A percentile compares a stretch with the other conserved stretches of the same genome.
Conservation (phyloP, 352 stramenopile genomes). For the Thalassiosira allenii region DNA sequence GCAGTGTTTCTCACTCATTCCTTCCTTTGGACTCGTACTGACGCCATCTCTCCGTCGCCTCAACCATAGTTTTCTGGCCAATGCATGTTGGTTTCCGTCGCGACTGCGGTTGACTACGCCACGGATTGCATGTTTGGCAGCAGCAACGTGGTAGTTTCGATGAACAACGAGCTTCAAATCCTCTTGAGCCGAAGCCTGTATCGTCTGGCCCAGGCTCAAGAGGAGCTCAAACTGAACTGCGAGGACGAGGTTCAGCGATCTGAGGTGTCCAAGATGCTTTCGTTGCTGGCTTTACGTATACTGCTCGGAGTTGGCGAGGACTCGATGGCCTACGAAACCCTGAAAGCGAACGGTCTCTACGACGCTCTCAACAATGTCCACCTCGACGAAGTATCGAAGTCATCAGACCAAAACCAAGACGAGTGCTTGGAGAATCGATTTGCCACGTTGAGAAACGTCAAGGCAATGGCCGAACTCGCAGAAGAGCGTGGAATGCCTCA, state of each 20-base stretch:
- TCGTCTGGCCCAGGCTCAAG: conserved; percentile 45
- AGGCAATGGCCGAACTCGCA: conserved; percentile 31
- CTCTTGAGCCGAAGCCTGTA: conserved; percentile 34
- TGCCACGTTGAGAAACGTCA: conserved; percentile 30
- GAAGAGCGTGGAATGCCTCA: conserved; percentile 43
- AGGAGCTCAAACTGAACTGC: conserved; percentile 54
- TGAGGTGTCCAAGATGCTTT: conserved; percentile 48
- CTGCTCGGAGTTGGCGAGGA: conserved; percentile 58
- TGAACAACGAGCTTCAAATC: no score
- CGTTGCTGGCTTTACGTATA: conserved; percentile 44
- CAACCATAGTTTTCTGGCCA: no score
- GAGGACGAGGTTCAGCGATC: conserved; percentile 36
- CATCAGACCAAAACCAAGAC: neutral
- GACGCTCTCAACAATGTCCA: conserved; percentile 21
- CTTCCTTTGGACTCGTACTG: no score
- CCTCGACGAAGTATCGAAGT: conserved; percentile 27
- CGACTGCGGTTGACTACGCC: conserved; percentile 43
- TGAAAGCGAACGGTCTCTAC: conserved; percentile 29
- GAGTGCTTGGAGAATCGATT: no score
- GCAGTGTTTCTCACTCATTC: no score
- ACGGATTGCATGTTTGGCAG: no score
- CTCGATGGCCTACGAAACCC: conserved; percentile 24
- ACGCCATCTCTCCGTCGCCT: no score
- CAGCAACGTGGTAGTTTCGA: no score
- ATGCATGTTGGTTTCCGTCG: conserved; percentile 54